Evolutionary conservation across 179 eudicot genomes (phyloP).

Genomic region (Silene coronaria): DNA sequence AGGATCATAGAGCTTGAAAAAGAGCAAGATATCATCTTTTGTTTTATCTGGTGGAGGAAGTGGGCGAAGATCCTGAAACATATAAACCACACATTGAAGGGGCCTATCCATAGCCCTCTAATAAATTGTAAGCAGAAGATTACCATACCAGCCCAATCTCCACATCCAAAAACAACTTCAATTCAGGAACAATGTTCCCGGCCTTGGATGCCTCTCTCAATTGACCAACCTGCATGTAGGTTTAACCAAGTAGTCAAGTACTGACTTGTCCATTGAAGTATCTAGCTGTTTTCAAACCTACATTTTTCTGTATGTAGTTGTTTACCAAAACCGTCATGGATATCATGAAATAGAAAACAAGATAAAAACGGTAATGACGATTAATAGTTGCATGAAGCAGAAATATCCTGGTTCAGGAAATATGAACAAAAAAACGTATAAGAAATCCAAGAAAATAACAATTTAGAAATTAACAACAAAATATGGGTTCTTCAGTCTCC

Average conservation of each 20-base stretch:
- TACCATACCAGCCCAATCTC: slow-evolving; percentile 58
- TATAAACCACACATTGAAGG: not conserved
- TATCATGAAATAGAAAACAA: not conserved
- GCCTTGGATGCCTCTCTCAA: slow-evolving; percentile 75
- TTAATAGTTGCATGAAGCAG: not conserved
- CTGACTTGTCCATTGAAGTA: no score
- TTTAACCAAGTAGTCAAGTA: no score
- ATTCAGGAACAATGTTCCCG: slow-evolving; percentile 67
- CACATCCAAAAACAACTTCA: slow-evolving; percentile 80
- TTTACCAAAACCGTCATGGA: not conserved
- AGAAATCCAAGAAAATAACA: not conserved
- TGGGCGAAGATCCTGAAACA: slow-evolving; percentile 58
- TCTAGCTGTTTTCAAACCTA: no score
- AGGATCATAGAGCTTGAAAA: slow-evolving; percentile 85
- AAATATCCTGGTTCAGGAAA: not conserved
- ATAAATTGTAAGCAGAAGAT: not conserved
- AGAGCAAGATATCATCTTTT: slow-evolving; percentile 82
- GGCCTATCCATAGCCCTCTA: not conserved
- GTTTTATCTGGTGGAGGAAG: slow-evolving; percentile 57
- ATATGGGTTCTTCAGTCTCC: not conserved
- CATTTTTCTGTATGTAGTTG: no score
- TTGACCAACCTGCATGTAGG: slow-evolving; percentile 63
- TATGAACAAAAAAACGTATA: not conserved
- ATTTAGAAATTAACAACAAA: not conserved
- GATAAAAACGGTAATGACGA: not conserved